Evolutionary conservation across 768 basidiomycete species (phyloP), one percentile per base, ranked within the genome.

Genomic region (Collybia sp.): DNA sequence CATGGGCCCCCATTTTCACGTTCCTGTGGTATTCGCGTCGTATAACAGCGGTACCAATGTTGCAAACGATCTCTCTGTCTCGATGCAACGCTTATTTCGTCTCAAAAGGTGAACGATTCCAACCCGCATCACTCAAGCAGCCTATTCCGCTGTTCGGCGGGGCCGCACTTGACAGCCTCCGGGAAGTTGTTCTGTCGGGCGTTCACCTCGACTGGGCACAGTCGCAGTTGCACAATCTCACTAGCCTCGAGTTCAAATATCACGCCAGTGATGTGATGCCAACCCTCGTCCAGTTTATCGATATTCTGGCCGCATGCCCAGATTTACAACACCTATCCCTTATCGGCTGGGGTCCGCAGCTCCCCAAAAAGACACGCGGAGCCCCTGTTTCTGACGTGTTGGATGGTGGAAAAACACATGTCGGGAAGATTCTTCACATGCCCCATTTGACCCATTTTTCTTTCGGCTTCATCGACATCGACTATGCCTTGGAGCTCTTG

Each of bases 41-140:
- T 8, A 58, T 68, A 19, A 56, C 58, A 5, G 53, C 63, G 1
- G 60, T 65, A 0, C 72, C 73, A 1, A 51, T 59, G 15, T 60
- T 82, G 5, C 61, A 70, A 45, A 55, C 55, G 2, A 54, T 82
- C 30, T 65, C 65, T 3, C 66, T 82, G 1, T 71, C 73, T 13
- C 68, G 81, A 17, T 83, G 80, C 57, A 83, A 82, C 54, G 76
- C 74, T 4, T 83, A 75, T 59, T 73, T 79, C 43, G 76, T 75
- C 2, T 57, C 61, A 8, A 66, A 58, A 30, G 74, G 69, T 5
- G 68, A 71, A 43, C 43, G 45, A 0, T 83, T 83, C 55, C 58
- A 61, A 12, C 81, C 81, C 2, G 47, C 57, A 4, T 50, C 51
- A 11, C 62, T 79, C 32, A 64, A 62, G 9, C 43, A 46, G 10